A percentile compares a stretch with the other conserved stretches of the same genome.
Evolutionary conservation across 805 yeast species (phyloP).

Genomic region (Kodamaea restingae): DNA sequence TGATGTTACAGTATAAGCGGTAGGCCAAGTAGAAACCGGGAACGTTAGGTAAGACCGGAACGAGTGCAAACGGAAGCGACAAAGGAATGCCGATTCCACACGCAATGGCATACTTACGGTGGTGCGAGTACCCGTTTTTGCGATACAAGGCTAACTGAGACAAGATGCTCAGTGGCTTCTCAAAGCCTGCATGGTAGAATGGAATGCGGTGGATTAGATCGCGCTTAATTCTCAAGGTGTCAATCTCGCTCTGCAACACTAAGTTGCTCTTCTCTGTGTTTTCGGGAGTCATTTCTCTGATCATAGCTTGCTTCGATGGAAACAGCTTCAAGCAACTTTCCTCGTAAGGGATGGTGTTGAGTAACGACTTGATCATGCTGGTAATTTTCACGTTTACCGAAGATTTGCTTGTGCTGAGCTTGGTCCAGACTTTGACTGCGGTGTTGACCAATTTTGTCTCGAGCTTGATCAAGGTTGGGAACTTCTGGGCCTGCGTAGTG

Average conservation of each 20-base stretch:
- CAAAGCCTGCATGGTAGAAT: slow-evolving; percentile 36
- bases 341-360: slow-evolving; percentile 71
- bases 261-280: slow-evolving; percentile 7
- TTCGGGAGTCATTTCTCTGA: slow-evolving; percentile 39
- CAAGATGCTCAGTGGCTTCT: slow-evolving; percentile 27
- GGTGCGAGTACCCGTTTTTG: slow-evolving; percentile 44
- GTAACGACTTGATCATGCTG: slow-evolving; percentile 43
- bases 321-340: slow-evolving; percentile 72
- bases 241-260: slow-evolving; percentile 25
- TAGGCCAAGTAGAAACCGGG: slow-evolving; percentile 87
- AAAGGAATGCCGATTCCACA: slow-evolving; percentile 67
- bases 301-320: slow-evolving; percentile 62
- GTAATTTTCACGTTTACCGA: slow-evolving; percentile 60
- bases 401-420: slow-evolving; percentile 51
- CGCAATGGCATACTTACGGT: slow-evolving; percentile 49
- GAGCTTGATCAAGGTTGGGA: slow-evolving; percentile 34
- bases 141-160: slow-evolving; percentile 43
- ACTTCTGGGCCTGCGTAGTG: slow-evolving; percentile 21
- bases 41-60: slow-evolving; percentile 87
- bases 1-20: slow-evolving; percentile 78
- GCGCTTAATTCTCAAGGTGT: slow-evolving; percentile 20
- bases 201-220: slow-evolving; percentile 38
- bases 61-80: slow-evolving; percentile 70
- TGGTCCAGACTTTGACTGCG: slow-evolving; percentile 60
- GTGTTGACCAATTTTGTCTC: slow-evolving; percentile 46